Evolutionary conservation across 2,329 filamentous ascomycete species (phyloP), one percentile per base, ranked within the genome.

Genomic region (Pseudogymnoascus sp.): DNA sequence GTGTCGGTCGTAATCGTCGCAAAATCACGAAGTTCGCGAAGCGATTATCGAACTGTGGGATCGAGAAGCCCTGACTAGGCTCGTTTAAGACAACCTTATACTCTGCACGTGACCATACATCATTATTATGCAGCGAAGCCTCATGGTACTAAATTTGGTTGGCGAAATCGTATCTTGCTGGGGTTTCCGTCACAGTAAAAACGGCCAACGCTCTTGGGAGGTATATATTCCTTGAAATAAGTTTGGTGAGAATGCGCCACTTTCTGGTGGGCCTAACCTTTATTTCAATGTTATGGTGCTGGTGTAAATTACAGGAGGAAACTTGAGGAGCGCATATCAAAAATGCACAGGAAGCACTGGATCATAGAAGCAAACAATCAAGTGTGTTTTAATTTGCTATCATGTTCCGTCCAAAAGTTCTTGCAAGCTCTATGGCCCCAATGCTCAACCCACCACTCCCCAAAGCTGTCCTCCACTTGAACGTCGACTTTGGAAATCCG

Each of bases 361-460:
- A 21, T 10, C 17, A 19, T 35, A n/a, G 17, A 56, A 35, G 29
- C n/a, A 56, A 33, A 35, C 9, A 21, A 56, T 56, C 50, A 56
- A 56, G 17, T 35, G 50, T 89, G 88, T 67, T 85, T 83, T 67
- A 96, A 77, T 64, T 81, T 80, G 62, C 80, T 80, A 74, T 90
- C 89, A 74, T 96, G 88, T 69, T 88, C 81, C 64, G 88, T 78
- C 93, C 93, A 97, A 72, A 96, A 96, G 66, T 89, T 88, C 73
- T 85, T 85, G 76, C 93, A 97, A 19, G 85, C 83, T 66, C 84
- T 79, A 75, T 93, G 89, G 0, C 88, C 91, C 88, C 91, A 93
- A 74, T 93, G 88, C 53, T 97, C 92, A 44, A 89, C 80, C 93
- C 93, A 97, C 91, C 92, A 97, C 77, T 97, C 93, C 11, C 91